phyloP scores from a whole-genome alignment of 129 eudicot genomes.

The Flaveria ramosissima region DNA sequence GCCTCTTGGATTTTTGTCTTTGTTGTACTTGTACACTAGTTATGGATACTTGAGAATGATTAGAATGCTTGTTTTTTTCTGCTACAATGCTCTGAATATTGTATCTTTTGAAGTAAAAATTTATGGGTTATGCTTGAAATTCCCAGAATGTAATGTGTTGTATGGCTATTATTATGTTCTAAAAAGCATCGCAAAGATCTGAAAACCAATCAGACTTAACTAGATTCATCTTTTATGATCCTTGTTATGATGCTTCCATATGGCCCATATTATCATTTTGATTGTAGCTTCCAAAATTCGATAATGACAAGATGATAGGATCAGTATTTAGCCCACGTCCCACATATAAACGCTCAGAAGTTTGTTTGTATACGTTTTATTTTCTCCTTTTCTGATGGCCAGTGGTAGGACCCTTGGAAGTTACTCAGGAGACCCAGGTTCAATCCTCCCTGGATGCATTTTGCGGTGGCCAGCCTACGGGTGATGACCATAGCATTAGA shows the following conservation, averaged over 20 bases:
- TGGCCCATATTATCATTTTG: too few species aligned
- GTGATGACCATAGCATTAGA: too few species aligned
- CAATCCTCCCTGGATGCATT: too few species aligned
- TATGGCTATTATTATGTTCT: neutral
- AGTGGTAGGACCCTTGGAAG: too few species aligned
- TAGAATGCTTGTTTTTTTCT: constrained; percentile 25
- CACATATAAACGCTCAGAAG: neutral
- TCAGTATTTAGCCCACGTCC: too few species aligned
- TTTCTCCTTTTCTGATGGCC: neutral
- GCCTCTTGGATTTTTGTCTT: constrained; percentile 31
- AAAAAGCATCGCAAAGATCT: neutral
- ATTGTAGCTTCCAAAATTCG: too few species aligned
- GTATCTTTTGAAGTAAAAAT: constrained; percentile 8
- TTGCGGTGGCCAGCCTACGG: too few species aligned
- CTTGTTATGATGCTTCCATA: too few species aligned
- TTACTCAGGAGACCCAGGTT: too few species aligned
- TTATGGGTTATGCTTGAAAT: constrained; percentile 25
- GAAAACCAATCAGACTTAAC: too few species aligned
- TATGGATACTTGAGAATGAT: constrained; percentile 21
- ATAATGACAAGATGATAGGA: too few species aligned
- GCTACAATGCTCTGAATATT: neutral
- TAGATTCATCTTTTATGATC: too few species aligned
- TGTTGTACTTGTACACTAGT: constrained; percentile 27
- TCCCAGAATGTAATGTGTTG: neutral
- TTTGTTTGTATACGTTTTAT: neutral